These are phyloP conservation scores for Aquilaria sinensis DNA, from an alignment of 345 rosid genomes.

Conservation along the genomic window DNA sequence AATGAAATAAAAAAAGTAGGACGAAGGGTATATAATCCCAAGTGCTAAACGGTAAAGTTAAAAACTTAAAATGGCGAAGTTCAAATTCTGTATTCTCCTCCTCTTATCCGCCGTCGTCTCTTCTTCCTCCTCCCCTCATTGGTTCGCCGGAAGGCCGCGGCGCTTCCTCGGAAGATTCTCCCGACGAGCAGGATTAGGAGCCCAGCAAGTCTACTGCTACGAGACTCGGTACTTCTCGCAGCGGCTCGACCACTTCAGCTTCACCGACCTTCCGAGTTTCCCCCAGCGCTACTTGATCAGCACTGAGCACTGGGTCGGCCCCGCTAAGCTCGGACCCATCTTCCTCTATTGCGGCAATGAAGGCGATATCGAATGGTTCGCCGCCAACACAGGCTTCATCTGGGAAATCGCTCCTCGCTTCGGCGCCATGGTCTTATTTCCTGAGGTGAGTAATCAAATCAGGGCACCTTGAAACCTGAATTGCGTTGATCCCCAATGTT, in stretches of 20 bases:
- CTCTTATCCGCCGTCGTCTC: conserved; percentile 13
- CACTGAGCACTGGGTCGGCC: conserved; percentile 45
- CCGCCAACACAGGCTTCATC: conserved; percentile 47
- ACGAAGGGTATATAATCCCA: too few species aligned
- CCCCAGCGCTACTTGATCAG: conserved; percentile 43
- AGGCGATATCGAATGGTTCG: conserved; percentile 66
- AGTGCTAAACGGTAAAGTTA: too few species aligned
- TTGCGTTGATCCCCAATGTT: background rate
- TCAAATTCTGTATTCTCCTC: background rate
- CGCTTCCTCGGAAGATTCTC: conserved; percentile 29
- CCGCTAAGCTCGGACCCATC: conserved; percentile 39
- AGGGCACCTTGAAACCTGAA: background rate
- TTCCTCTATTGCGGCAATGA: conserved; percentile 64
- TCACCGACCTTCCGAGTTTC: conserved; percentile 34
- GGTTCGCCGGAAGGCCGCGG: conserved; percentile 8
- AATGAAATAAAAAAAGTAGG: too few species aligned
- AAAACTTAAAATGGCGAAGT: too few species aligned
- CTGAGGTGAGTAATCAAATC: conserved; percentile 23
- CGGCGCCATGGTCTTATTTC: conserved; percentile 53
- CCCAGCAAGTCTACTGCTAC: conserved; percentile 19
- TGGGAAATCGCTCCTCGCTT: conserved; percentile 55
- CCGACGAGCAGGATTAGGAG: conserved; percentile 6
- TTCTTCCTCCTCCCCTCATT: background rate
- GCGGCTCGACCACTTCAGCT: conserved; percentile 56
- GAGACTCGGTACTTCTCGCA: conserved; percentile 44